Evolutionary conservation across 1,139 yeast species (phyloP).

Genomic region (Hyphopichia khmerensis): DNA sequence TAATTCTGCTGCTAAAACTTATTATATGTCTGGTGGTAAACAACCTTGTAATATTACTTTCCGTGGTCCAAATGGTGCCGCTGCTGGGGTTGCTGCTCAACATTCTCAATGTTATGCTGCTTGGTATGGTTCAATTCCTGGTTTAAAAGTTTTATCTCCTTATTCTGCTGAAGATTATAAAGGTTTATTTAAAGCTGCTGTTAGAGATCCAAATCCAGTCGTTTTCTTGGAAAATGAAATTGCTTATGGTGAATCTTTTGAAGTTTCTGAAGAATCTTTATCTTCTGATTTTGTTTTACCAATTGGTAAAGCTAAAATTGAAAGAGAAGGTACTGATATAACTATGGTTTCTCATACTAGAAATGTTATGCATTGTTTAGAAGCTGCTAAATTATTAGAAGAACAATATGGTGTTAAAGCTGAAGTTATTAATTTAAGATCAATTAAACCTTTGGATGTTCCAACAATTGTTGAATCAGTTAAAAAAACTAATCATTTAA

Average conservation of each 20-base stretch:
- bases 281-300: slow-evolving; percentile 89
- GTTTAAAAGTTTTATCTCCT: slow-evolving; percentile 94
- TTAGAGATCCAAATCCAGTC: slow-evolving; percentile 98
- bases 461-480: slow-evolving; percentile 83
- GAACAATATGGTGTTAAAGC: slow-evolving; percentile 85
- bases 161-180: slow-evolving; percentile 95
- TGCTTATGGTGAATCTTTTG: slow-evolving; percentile 88
- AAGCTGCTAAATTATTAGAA: slow-evolving; percentile 86
- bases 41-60: slow-evolving; percentile 96
- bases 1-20: slow-evolving; percentile 98
- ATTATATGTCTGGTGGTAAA: slow-evolving; percentile 98
- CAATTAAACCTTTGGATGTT: slow-evolving; percentile 94
- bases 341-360: slow-evolving; percentile 90
- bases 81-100: slow-evolving; percentile 99
- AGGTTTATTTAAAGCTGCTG: slow-evolving; percentile 93
- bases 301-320: slow-evolving; percentile 93
- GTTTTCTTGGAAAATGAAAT: slow-evolving; percentile 95
- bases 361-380: slow-evolving; percentile 79
- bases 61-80: slow-evolving; percentile 99
- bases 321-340: slow-evolving; percentile 87
- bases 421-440: slow-evolving; percentile 93
- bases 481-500: slow-evolving; percentile 95
- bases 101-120: slow-evolving; percentile 98
- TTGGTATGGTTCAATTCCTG: slow-evolving; percentile 98
- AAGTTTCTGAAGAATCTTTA: slow-evolving; percentile 84